These are phyloP conservation scores for Plasmodium gaboni DNA, from an alignment of 169 alveolate species.

Conservation along the genomic window DNA sequence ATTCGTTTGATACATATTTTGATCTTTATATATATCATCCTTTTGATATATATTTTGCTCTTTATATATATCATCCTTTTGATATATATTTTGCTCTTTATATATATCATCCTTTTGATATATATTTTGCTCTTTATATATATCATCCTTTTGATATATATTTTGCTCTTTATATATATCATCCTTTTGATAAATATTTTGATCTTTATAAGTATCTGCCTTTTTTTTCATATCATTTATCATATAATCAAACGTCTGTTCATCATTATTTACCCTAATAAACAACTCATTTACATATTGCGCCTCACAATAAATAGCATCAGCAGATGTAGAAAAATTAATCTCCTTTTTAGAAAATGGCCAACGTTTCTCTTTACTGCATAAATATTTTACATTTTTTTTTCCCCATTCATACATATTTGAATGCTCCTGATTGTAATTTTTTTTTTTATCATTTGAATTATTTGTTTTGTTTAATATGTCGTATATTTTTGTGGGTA, in stretches of 20 bases:
- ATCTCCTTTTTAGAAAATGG: slow-evolving; percentile 8
- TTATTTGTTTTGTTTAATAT: neutral
- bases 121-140: no score
- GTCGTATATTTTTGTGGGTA: slow-evolving; percentile 23
- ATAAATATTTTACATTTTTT: slow-evolving; percentile 7
- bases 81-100: no score
- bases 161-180: neutral
- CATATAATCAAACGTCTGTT: neutral
- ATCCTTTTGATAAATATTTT: neutral
- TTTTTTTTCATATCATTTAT: slow-evolving; percentile 3
- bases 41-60: neutral
- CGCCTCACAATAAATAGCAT: slow-evolving; percentile 22
- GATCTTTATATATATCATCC: neutral
- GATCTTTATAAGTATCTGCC: neutral
- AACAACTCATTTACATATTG: slow-evolving; percentile 28
- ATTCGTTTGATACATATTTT: neutral
- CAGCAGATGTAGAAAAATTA: neutral
- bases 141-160: neutral
- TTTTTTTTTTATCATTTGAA: neutral
- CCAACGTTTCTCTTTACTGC: slow-evolving; percentile 18
- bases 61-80: no score
- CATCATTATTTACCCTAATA: neutral
- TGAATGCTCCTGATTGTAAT: neutral
- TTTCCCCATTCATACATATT: neutral
- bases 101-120: no score